phyloP scores from a whole-genome alignment of 371 early-diverging fungal genomes.

The Rhizopus stolonifer region DNA sequence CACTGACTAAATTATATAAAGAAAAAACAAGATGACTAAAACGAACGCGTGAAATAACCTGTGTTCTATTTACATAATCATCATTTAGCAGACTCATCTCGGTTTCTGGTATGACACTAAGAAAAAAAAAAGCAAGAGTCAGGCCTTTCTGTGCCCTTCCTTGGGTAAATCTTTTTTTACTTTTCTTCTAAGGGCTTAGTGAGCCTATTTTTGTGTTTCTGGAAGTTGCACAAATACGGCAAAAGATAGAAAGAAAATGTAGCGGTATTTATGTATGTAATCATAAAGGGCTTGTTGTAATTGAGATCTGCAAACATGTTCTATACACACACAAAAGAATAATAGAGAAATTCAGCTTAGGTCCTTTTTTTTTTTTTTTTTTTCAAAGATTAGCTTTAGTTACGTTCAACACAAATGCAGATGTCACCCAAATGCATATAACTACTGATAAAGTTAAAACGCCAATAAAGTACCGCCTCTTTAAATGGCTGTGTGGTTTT shows the following conservation, averaged over 20 bases:
- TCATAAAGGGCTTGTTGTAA: conserved; percentile 76
- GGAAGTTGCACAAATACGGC: conserved; percentile 16
- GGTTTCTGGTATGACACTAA: conserved; percentile 10
- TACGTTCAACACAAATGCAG: conserved; percentile 82
- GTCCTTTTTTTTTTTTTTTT: no score
- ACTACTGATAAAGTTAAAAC: conserved; percentile 66
- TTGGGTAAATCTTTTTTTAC: conserved; percentile 5
- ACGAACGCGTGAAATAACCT: not conserved
- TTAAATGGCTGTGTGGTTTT: conserved; percentile 22
- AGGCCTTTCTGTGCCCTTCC: not conserved
- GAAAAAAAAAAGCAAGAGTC: not conserved
- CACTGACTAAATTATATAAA: not conserved
- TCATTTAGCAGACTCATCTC: conserved; percentile 8
- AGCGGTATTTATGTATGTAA: conserved; percentile 79
- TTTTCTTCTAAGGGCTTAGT: conserved; percentile 9
- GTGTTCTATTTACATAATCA: conserved; percentile 6
- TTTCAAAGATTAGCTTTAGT: not conserved
- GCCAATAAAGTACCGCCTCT: conserved; percentile 41
- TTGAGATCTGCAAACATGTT: conserved; percentile 68
- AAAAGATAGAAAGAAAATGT: conserved; percentile 77
- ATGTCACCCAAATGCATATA: conserved; percentile 80
- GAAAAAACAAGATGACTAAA: no score
- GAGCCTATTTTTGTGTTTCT: conserved; percentile 7
- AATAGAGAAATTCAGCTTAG: not conserved
- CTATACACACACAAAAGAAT: conserved; percentile 25